Conservation (phyloP, 768 basidiomycete species). For the Agrocybe pediades region DNA sequence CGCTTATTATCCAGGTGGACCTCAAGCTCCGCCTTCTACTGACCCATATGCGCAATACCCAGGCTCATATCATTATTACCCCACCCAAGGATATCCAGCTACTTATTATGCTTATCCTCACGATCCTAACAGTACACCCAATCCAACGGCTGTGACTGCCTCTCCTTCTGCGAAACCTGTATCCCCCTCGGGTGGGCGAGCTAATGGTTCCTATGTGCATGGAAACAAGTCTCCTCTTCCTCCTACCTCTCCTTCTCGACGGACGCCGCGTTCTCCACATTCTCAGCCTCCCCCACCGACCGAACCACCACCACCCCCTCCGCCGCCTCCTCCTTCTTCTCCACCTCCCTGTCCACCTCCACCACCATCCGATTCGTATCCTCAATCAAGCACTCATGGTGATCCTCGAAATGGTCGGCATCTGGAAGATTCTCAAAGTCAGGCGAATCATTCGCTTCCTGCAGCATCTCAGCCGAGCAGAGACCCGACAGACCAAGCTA, state of each 20-base stretch:
- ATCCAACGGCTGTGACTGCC: too few relatives aligned
- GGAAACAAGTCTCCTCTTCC: slow-evolving; percentile 10
- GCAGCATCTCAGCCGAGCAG: too few relatives aligned
- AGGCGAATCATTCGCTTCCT: background rate
- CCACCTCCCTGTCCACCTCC: background rate
- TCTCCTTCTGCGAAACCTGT: slow-evolving; percentile 7
- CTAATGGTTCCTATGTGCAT: slow-evolving; percentile 3
- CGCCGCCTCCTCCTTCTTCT: slow-evolving; percentile 4
- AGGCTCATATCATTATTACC: slow-evolving; percentile 1
- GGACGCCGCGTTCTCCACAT: background rate
- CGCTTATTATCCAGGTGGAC: slow-evolving; percentile 14
- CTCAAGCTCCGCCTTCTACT: slow-evolving; percentile 8
- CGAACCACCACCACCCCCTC: background rate
- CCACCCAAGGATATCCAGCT: slow-evolving; percentile 6
- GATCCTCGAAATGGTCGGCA: background rate
- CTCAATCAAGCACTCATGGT: slow-evolving; percentile 1
- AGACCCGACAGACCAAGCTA: background rate
- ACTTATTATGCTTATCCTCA: slow-evolving; percentile 4
- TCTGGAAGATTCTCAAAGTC: background rate
- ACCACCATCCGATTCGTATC: slow-evolving; percentile 1
- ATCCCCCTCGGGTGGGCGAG: background rate
- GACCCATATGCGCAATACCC: slow-evolving; percentile 1
- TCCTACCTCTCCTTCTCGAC: slow-evolving; percentile 9
- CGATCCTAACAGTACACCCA: too few relatives aligned
- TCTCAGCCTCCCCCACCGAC: slow-evolving; percentile 1